Percentiles rank a stretch among this genome's conserved stretches.
phyloP scores from a whole-genome alignment of 306 rosid genomes.

The Hippophae tibetana region DNA sequence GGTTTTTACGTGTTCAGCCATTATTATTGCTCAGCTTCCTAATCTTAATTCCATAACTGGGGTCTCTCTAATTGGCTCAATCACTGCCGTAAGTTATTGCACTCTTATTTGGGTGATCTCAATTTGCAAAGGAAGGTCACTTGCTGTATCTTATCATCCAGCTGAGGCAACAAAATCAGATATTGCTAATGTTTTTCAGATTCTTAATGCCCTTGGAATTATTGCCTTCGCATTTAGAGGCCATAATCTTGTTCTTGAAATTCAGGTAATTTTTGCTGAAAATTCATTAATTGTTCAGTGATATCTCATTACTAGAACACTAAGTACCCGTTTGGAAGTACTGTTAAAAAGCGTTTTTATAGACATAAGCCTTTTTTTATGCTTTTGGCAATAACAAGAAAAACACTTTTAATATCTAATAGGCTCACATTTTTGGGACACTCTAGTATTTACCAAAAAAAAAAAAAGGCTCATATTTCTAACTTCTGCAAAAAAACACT shows the following conservation, averaged over 20 bases:
- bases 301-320: too few species aligned
- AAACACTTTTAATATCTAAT: too few species aligned
- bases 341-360: too few species aligned
- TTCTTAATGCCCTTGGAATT: constrained; percentile 56
- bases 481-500: too few species aligned
- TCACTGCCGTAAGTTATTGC: constrained; percentile 52
- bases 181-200: constrained; percentile 19
- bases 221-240: constrained; percentile 73
- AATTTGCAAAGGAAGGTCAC: constrained; percentile 25
- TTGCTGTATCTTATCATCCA: constrained; percentile 31
- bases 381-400: too few species aligned
- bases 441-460: too few species aligned
- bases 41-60: constrained; percentile 67
- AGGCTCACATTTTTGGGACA: too few species aligned
- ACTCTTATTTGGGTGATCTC: constrained; percentile 50
- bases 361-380: too few species aligned
- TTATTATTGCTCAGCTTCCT: constrained; percentile 66
- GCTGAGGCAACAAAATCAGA: constrained; percentile 17
- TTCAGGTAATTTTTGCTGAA: constrained; percentile 37
- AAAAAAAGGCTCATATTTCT: too few species aligned
- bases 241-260: constrained; percentile 71
- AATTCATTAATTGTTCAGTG: not conserved
- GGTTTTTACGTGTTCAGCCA: constrained; percentile 45
- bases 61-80: constrained; percentile 53
- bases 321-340: too few species aligned